Base-by-base conservation (phyloP, 75 land plant genomes). In the Cunninghamia lanceolata region DNA sequence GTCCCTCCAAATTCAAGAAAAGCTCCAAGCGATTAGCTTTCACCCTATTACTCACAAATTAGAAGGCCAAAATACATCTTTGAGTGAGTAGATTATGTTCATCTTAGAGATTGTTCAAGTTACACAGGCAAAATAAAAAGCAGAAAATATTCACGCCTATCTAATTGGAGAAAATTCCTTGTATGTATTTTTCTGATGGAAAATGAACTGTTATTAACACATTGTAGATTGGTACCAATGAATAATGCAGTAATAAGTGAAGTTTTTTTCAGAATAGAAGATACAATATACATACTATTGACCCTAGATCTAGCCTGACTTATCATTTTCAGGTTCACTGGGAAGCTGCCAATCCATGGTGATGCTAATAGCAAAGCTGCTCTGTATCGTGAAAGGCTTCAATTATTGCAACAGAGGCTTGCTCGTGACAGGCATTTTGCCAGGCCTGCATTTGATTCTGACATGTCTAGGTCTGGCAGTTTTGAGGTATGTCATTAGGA, bases 341-440 rank as follows among this genome's bases (percentile, higher is more conserved):
- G 92, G 25, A 93, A 87, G 74, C 91, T 93, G 75, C 89, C 96
- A n/a, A 90, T 96, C 71, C 99, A 98, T 86, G 99, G 99, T 2
- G 96, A 98, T 38, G 95, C 99, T 21, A 85, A 86, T 56, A 91
- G 97, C 30, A 98, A 98, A 86, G 92, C 96, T 32, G 78, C 92
- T n/a, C 70, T 98, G 34, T 98, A 98, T 85, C 88, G 94, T 68
- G 97, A 98, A 81, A 93, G 99, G 75, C 94, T 93, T 70, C 95
- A 93, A 34, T 83, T 98, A 84, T 86, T 98, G 88, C 92, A 90
- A 30, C 99, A 98, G 91, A 91, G 99, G 86, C 87, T 98, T 71
- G 77, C 93, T 86, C 93, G 99, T 42, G 97, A 98, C 84, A 90
- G 85, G 50, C 93, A 96, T 85, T 98, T 98, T 71, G 92, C 95